Conservation (phyloP, 1,284 basidiomycete genomes). For the Naganishia albida region DNA sequence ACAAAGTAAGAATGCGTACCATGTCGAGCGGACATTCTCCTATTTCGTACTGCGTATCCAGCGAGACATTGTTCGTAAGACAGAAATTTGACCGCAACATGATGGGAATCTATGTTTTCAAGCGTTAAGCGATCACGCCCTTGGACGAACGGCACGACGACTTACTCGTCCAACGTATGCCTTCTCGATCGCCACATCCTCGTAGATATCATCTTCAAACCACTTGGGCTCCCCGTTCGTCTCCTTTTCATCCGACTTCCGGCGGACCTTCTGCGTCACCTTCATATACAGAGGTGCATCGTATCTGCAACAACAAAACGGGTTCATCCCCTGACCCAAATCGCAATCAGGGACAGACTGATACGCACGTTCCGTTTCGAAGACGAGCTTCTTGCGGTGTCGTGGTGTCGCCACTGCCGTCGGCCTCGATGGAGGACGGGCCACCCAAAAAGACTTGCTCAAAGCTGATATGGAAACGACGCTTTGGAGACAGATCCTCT, state of each 20-base stretch:
- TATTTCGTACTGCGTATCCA: conserved; percentile 80
- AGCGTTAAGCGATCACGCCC: not conserved
- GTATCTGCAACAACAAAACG: conserved; percentile 58
- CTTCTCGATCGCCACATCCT: conserved; percentile 26
- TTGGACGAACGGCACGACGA: not conserved
- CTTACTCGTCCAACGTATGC: conserved; percentile 32
- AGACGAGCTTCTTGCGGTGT: conserved; percentile 98
- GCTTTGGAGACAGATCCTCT: conserved; percentile 54
- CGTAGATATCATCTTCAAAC: conserved; percentile 57
- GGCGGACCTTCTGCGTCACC: conserved; percentile 65
- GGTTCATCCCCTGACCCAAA: conserved; percentile 1
- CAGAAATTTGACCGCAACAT: conserved; percentile 97
- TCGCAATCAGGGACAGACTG: conserved; percentile 35
- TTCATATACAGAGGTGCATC: conserved; percentile 88
- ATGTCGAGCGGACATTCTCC: conserved; percentile 98
- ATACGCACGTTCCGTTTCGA: conserved; percentile 72
- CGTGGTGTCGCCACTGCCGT: conserved; percentile 88
- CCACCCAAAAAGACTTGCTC: conserved; percentile 96
- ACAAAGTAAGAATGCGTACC: conserved; percentile 38
- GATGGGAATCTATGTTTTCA: conserved; percentile 76
- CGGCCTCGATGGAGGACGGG: conserved; percentile 91
- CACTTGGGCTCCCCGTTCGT: conserved; percentile 69
- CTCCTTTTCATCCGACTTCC: conserved; percentile 68
- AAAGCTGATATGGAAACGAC: conserved; percentile 95
- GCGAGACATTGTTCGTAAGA: conserved; percentile 76